phyloP scores from a whole-genome alignment of 129 eudicot species.

The Scalesia atractyloides region DNA sequence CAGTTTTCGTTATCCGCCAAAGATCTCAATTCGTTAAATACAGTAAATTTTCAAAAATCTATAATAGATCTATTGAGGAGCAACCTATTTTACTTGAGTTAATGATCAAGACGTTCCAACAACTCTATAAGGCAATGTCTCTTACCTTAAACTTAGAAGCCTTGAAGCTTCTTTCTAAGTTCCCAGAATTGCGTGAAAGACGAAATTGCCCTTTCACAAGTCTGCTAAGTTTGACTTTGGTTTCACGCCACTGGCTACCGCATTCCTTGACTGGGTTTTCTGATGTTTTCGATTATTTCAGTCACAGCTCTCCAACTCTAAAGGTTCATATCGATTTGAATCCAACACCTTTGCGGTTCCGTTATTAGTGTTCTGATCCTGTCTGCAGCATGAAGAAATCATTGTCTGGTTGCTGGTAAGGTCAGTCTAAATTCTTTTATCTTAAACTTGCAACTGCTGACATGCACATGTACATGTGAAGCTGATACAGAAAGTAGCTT shows the following conservation, averaged over 20 bases:
- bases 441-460: no score
- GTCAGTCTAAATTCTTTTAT: no score
- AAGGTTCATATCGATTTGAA: background rate
- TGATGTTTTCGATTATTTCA: constrained; percentile 8
- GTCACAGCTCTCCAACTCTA: background rate
- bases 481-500: no score
- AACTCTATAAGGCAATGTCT: constrained; percentile 10
- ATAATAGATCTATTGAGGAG: background rate
- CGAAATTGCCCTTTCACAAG: constrained; percentile 8
- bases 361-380: constrained; percentile 6
- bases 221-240: constrained; percentile 18
- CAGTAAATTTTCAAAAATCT: background rate
- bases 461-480: no score
- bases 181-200: constrained; percentile 4
- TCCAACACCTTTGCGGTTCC: background rate
- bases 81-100: background rate
- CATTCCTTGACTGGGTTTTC: background rate
- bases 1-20: background rate
- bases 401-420: no score
- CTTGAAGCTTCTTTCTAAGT: constrained; percentile 5
- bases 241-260: background rate
- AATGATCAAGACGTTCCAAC: constrained; percentile 21
- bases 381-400: background rate
- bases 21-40: constrained; percentile 1
- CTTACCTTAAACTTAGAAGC: constrained; percentile 7